phyloP scores from a whole-genome alignment of 1,284 basidiomycete species.

The Puccinia horiana region DNA sequence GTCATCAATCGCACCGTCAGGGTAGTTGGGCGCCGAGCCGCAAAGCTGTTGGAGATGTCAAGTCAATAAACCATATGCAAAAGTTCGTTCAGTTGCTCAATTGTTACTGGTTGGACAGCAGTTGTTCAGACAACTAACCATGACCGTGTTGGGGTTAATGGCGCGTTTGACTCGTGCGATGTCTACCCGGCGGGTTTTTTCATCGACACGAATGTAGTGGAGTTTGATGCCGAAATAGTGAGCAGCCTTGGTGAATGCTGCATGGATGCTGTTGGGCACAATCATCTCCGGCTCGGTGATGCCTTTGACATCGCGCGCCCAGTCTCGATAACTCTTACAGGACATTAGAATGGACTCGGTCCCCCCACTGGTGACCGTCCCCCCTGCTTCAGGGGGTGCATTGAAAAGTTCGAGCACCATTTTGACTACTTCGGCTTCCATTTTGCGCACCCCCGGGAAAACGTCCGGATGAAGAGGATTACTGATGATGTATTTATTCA shows the following conservation, averaged over 20 bases:
- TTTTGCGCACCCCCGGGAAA: slow-evolving; percentile 86
- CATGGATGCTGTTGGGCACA: slow-evolving; percentile 81
- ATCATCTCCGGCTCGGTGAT: slow-evolving; percentile 93
- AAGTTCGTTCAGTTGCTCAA: not conserved
- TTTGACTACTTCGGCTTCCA: slow-evolving; percentile 95
- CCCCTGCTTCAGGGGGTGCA: slow-evolving; percentile 69
- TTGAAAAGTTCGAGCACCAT: slow-evolving; percentile 75
- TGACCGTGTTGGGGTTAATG: slow-evolving; percentile 78
- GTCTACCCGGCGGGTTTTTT: slow-evolving; percentile 75
- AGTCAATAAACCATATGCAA: slow-evolving; percentile 33
- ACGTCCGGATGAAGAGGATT: slow-evolving; percentile 95
- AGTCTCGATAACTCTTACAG: slow-evolving; percentile 89
- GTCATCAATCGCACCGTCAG: slow-evolving; percentile 67
- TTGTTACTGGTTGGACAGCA: not conserved
- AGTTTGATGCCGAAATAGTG: slow-evolving; percentile 90
- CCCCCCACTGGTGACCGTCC: slow-evolving; percentile 88
- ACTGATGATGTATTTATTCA: slow-evolving; percentile 59
- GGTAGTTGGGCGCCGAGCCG: slow-evolving; percentile 51
- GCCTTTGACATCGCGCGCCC: slow-evolving; percentile 80
- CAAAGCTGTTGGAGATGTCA: slow-evolving; percentile 45
- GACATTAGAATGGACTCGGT: slow-evolving; percentile 96
- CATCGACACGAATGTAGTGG: slow-evolving; percentile 83
- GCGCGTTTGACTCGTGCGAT: slow-evolving; percentile 76
- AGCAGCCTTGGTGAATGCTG: slow-evolving; percentile 91
- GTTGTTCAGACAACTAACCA: slow-evolving; percentile 62